Base-by-base conservation (phyloP, 306 rosid genomes). In the Hippophae gyantsensis region DNA sequence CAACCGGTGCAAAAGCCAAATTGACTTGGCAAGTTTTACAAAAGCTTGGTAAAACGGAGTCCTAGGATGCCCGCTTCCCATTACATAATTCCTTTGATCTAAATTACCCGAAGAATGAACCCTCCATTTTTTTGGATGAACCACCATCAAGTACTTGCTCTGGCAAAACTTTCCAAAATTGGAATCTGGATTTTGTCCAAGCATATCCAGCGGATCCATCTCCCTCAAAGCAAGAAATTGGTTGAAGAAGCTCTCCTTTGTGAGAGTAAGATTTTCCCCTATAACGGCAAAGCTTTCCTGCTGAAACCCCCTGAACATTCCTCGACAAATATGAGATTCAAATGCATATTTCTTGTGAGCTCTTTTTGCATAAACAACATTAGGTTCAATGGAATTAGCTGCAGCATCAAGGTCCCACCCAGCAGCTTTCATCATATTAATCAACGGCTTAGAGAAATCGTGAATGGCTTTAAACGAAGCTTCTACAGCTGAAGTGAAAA, bases 401-500 rank as follows among this genome's bases (percentile, higher is more conserved):
- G 99, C 99, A 54, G 99, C 84, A 73, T 93, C 99, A 42, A 93
- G 99, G 82, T 93, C 97, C 99, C 97, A 93, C 53, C 94, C 97
- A 66, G 99, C 95, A 7, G 96, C 99, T 81, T 93, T 93, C 99
- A 93, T 86, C 99, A 93, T 93, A 80, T 88, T 93, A 67, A 93
- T 93, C 78, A 93, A 67, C 9, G 97, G 99, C 70, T 93, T 93
- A n/a, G 95, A 86, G 74, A 93, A 93, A 70, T 93, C 99, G 54
- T 93, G 99, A 69, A 88, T 86, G 53, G 99, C 94, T 78, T 84
- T 88, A 5, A 84, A 84, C 58, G 95, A 76, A 50, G 90, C 85
- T 78, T 92, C 99, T 52, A 82, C 84, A 6, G 80, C 57, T 26
- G 95, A 86, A n/a, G 66, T 84, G 66, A 92, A 88, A 60, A 93